Base-by-base conservation (phyloP, 306 rosid species). In the Canavalia ensiformis region DNA sequence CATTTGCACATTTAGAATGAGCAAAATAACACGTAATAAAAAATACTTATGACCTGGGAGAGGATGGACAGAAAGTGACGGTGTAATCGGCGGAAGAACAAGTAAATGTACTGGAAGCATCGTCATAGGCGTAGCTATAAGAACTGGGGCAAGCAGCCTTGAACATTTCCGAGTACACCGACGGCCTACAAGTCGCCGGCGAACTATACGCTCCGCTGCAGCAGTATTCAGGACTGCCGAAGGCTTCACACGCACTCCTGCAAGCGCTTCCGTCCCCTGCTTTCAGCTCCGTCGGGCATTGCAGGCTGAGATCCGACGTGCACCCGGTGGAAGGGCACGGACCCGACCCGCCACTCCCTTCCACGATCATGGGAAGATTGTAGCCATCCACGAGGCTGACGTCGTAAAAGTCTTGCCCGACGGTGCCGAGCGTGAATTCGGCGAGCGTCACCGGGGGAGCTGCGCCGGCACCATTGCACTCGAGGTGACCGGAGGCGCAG, bases 241-340 rank as follows among this genome's bases (percentile, higher is more conserved):
- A 94, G n/a, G 98, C 98, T 82, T 89, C 97, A 39, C 98, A 94
- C 83, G 97, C 98, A 87, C 98, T 94, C 86, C 79, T 94, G 42
- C 98, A 94, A 87, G 97, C 98, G 87, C 83, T 81, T 0, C 97
- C 94, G 2, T 84, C 89, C 0, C 79, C 88, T 0, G 81, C 88
- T 41, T 75, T 92, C 37, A 94, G 49, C 90, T 94, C 98, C 31
- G 89, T 7, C 18, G 98, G 98, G 56, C 98, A 94, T 47, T 83
- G 90, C 52, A 28, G 81, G 88, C 90, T 94, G 82, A 94, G 86
- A 85, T 94, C 97, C 42, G 97, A 77, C 12, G 87, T 42, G 87
- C 98, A 94, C 0, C 98, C 97, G 41, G 97, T 92, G 0, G 98
- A 85, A 0, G 88, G 83, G 46, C 98, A 94, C 6, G 6, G 74